Conservation (phyloP, 2,329 filamentous ascomycete species). For the Nigrospora oryzae region DNA sequence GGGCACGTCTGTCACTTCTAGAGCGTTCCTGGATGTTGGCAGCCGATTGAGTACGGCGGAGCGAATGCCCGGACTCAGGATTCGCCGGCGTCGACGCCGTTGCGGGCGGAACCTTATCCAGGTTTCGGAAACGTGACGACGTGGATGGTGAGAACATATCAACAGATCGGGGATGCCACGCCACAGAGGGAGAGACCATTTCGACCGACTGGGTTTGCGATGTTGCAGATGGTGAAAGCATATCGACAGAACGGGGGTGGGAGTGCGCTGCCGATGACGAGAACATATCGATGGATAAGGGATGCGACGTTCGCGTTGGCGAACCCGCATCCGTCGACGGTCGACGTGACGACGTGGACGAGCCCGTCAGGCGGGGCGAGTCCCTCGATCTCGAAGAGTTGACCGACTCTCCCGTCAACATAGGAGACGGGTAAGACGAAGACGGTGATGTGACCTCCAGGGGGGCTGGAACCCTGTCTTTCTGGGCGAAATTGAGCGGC, state of each 20-base stretch:
- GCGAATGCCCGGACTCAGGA: neutral
- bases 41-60: constrained; percentile 14
- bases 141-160: too few relatives aligned
- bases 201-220: too few relatives aligned
- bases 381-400: neutral
- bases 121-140: too few relatives aligned
- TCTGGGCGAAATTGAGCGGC: neutral
- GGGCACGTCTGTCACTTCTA: neutral
- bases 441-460: neutral
- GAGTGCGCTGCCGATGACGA: too few relatives aligned
- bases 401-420: neutral
- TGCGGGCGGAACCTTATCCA: neutral
- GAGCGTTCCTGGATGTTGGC: constrained; percentile 7
- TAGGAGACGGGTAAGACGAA: neutral
- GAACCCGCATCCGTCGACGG: too few relatives aligned
- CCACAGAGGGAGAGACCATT: too few relatives aligned
- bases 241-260: too few relatives aligned
- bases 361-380: neutral
- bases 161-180: too few relatives aligned
- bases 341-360: neutral
- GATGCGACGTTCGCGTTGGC: neutral
- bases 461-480: neutral
- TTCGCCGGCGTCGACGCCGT: neutral
- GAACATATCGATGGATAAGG: too few relatives aligned
- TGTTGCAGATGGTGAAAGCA: too few relatives aligned